Base-by-base conservation (phyloP, 306 rosid species). In the Cucurbita moschata region DNA sequence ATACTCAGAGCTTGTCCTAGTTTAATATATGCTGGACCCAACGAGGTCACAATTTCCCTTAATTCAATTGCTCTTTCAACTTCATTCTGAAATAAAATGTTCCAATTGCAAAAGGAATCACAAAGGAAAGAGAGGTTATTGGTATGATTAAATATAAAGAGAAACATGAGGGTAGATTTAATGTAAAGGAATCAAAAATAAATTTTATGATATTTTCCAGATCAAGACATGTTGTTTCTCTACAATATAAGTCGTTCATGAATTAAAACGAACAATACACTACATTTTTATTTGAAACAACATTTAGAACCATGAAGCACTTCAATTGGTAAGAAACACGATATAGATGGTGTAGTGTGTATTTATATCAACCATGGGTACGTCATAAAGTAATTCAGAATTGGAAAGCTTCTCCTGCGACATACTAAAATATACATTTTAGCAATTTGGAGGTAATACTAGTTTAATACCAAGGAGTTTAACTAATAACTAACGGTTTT, bases 1-100 rank as follows among this genome's bases (percentile, higher is more conserved):
- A 94, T 94, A 76, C 98, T 94, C 88, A 94, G 85, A 53, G 98
- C 98, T 89, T 94, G 98, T 59, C 98, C 98, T 74, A 90, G 97
- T 85, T 94, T 94, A 73, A 94, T 90, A 79, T 94, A 94, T 5
- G 98, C 98, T 43, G 98, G 98, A 86, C 98, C 98, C 88, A 94
- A 84, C 75, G 98, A 94, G 75, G 98, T 94, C 52, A 94, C 98
- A 67, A 93, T 93, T 85, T 93, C 98, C 80, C 98, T 86, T 60
- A 90, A 71, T 74, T 88, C 98, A 73, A 93, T 93, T 26, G 98
- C 98, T 83, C 98, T 88, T 12, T 96, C 88, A 71, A 93, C 98
- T 83, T 93, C 98, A 85, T 90, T 90, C 98, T 93, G 94, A 76
- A 81, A 80, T 64, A 46, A 47, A 68, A 68, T 14, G 23, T 68